Evolutionary conservation across 495 filamentous ascomycete species (phyloP), one percentile per base, ranked within the genome.

Genomic region (Penicillium manginii): DNA sequence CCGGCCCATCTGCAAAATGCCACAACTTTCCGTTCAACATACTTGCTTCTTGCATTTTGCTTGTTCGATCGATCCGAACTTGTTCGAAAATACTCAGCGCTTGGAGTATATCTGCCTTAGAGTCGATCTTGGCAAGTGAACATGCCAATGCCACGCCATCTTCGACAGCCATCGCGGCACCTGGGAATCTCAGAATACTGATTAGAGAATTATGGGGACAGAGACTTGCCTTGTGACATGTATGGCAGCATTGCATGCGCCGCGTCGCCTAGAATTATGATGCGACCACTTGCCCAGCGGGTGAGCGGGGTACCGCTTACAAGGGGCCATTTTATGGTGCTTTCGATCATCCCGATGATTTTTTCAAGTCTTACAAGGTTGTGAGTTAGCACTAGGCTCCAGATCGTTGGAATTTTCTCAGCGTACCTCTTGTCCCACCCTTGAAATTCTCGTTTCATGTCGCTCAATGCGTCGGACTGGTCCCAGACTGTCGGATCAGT

Each of bases 221-320:
- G 8, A 21, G 8, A 12, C 46, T 43, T 58, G 68, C 73, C 75
- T 65, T 80, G 74, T 3, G 77, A 77, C 68, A 80, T 77, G 50
- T 80, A 80, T 1, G 78, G 77, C 3, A 81, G 64, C 78, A 83
- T 81, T 2, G 80, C 71, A 62, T 83, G 81, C 15, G 79, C 79
- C 7, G 78, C 80, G 54, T 84, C 81, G 15, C 80, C 73, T 0
- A 82, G 45, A 4, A 83, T 70, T 0, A 81, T 39, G 1, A 77
- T 26, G 42, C 70, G 73, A 3, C 63, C 65, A 9, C 52, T 57
- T 11, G 65, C 52, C 78, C 80, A 81, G 5, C 53, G 71, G 3
- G 33, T 0, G 4, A 83, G 58, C 0, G 65, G 52, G 0, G 52
- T 50, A 1, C 69, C 68, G 45, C 63, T 75, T 8, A 79, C 40